Evolutionary conservation across 345 rosid species (phyloP), one percentile per base, ranked within the genome.

Genomic region (Aurinia saxatilis): DNA sequence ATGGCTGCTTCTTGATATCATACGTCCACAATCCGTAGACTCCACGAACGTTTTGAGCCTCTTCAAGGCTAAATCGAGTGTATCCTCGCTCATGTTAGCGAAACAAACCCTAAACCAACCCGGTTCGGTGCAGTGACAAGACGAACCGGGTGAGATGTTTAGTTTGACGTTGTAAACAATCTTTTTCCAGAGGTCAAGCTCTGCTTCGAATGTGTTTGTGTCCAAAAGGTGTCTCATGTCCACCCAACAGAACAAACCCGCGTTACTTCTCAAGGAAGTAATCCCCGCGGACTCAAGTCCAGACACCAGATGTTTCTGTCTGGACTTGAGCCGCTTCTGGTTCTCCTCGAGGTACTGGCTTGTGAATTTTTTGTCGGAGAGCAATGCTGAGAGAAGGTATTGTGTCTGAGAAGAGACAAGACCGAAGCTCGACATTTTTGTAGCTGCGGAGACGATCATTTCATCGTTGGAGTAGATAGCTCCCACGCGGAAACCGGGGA

Each of bases 371-470:
- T 83, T 84, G 59, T 87, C 95, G 29, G 95, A 84, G 15, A 87
- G 78, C 71, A 87, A 63, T 40, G 80, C 78, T 9, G 91, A 72
- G 27, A 87, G 81, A 41, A 87, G 89, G 45, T 80, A 77, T 5
- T 87, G 95, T 21, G 95, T 87, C 40, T 87, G 95, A 0, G 95
- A 84, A 27, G 95, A 87, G 41, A 87, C 85, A 31, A 84, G 80
- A 58, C 95, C 95, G 36, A 87, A 87, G 63, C 95, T 87, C 42
- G 95, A 87, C 95, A 87, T 87, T 60, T 87, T 87, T 5, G 95
- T 87, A 6, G 95, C 91, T 1, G 95, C 83, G 0, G 89, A 83
- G 19, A 87, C 85, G 34, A 87, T 77, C 64, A 55, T 58, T 47
- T 82, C 79, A 21, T 87, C 84, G 69, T 87, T 83, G 65, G 95